Evolutionary conservation across 345 rosid species (phyloP).

Genomic region (Ceriops zippeliana): DNA sequence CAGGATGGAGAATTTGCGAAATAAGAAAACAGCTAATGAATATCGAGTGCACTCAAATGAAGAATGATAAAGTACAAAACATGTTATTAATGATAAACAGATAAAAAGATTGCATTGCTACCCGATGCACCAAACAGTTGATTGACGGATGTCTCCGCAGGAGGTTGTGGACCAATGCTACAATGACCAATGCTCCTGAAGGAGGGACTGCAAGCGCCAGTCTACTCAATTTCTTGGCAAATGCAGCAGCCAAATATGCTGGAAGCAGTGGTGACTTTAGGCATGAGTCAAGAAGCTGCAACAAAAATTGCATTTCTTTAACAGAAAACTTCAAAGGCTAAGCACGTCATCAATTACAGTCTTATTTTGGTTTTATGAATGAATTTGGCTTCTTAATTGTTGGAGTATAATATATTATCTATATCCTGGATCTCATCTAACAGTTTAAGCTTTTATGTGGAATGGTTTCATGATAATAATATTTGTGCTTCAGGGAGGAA

Average conservation of each 20-base stretch:
- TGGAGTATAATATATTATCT: no score
- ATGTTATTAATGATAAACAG: no score
- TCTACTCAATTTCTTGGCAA: slow-evolving; percentile 83
- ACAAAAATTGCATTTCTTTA: slow-evolving; percentile 9
- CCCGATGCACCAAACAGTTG: slow-evolving; percentile 87
- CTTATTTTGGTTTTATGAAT: background rate
- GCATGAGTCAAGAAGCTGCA: slow-evolving; percentile 95
- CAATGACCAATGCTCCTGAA: slow-evolving; percentile 71
- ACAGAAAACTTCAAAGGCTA: background rate
- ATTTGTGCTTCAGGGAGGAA: background rate
- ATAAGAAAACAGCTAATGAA: no score
- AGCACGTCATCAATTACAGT: background rate
- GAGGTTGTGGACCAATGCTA: slow-evolving; percentile 84
- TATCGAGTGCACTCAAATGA: background rate
- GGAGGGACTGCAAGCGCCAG: slow-evolving; percentile 74
- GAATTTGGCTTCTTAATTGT: no score
- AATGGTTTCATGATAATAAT: no score
- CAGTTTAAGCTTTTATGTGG: no score
- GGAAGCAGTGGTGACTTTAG: slow-evolving; percentile 94
- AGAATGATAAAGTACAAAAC: background rate
- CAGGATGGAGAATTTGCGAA: no score
- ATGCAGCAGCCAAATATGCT: slow-evolving; percentile 93
- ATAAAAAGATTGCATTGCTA: slow-evolving; percentile 18
- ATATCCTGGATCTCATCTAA: no score
- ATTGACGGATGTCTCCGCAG: slow-evolving; percentile 86